Percentiles rank a stretch among this genome's conserved stretches.
Evolutionary conservation across 2,329 filamentous ascomycete genomes (phyloP).

Genomic region (Neospermospora avenae): DNA sequence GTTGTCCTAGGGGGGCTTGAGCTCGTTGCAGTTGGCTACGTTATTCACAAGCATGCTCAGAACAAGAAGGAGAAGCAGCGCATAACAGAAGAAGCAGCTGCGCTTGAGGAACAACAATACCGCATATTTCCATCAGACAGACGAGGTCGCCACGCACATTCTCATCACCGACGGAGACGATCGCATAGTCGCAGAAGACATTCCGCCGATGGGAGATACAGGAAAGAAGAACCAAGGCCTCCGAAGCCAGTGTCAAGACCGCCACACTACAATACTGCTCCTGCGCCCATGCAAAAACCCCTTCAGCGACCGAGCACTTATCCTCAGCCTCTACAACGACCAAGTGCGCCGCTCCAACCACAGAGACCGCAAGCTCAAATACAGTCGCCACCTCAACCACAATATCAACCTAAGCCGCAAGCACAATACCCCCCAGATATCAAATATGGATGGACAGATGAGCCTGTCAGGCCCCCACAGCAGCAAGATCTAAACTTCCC

Average conservation of each 20-base stretch:
- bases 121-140: constrained; percentile 20
- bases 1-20: constrained; percentile 44
- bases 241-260: constrained; percentile 8
- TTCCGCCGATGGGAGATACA: constrained; percentile 18
- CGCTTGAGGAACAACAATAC: constrained; percentile 28
- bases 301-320: background rate
- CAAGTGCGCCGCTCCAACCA: background rate
- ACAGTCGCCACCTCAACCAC: background rate
- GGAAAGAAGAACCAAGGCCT: constrained; percentile 16
- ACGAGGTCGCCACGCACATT: constrained; percentile 3
- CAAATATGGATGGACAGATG: constrained; percentile 28
- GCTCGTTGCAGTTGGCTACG: constrained; percentile 32
- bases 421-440: constrained; percentile 20
- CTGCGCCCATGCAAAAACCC: background rate
- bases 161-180: constrained; percentile 16
- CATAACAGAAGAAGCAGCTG: constrained; percentile 28
- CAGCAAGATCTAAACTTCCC: constrained; percentile 17
- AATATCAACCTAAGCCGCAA: constrained; percentile 9
- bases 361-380: background rate
- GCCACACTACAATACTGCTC: constrained; percentile 13
- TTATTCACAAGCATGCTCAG: constrained; percentile 32
- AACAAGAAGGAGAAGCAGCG: constrained; percentile 30
- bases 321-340: constrained; percentile 2
- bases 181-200: constrained; percentile 21
- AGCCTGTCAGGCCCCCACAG: constrained; percentile 8